Conservation (phyloP, 176 grass and related monocot genomes). For the Carex cristatella region DNA sequence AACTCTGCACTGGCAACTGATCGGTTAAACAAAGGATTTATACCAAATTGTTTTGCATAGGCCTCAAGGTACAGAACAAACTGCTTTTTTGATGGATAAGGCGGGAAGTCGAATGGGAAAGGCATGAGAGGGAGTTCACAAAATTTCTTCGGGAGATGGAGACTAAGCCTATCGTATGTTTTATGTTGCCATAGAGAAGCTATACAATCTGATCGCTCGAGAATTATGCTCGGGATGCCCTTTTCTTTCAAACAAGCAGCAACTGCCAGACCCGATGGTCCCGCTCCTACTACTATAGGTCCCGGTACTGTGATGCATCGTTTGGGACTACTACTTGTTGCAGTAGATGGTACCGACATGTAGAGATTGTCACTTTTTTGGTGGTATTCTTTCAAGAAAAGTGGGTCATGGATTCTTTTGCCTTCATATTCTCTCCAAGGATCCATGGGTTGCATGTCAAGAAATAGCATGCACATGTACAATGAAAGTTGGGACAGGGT, state of each 20-base stretch:
- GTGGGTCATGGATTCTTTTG: constrained; percentile 67
- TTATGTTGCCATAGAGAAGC: constrained; percentile 85
- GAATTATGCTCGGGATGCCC: constrained; percentile 55
- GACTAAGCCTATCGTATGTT: constrained; percentile 88
- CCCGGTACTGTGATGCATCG: constrained; percentile 40
- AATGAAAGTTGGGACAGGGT: not conserved
- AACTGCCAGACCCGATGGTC: constrained; percentile 89
- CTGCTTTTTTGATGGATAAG: constrained; percentile 80
- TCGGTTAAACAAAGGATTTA: constrained; percentile 58
- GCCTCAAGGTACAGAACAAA: constrained; percentile 76
- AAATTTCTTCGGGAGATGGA: constrained; percentile 91
- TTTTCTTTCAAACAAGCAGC: constrained; percentile 80
- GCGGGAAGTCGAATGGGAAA: constrained; percentile 60
- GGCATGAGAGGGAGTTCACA: constrained; percentile 94
- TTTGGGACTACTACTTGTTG: constrained; percentile 12
- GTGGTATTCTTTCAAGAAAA: constrained; percentile 41
- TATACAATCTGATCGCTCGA: constrained; percentile 83
- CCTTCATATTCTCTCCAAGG: constrained; percentile 65
- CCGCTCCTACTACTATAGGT: constrained; percentile 82
- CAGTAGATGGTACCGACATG: not conserved
- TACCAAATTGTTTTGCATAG: constrained; percentile 57
- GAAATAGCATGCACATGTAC: constrained; percentile 5
- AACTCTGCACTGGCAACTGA: constrained; percentile 58
- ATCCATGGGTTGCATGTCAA: constrained; percentile 26
- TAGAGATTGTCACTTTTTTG: constrained; percentile 18